These are phyloP conservation scores for Hyaloscypha hepaticicola DNA, from an alignment of 495 filamentous ascomycete species.

Conservation along the genomic window DNA sequence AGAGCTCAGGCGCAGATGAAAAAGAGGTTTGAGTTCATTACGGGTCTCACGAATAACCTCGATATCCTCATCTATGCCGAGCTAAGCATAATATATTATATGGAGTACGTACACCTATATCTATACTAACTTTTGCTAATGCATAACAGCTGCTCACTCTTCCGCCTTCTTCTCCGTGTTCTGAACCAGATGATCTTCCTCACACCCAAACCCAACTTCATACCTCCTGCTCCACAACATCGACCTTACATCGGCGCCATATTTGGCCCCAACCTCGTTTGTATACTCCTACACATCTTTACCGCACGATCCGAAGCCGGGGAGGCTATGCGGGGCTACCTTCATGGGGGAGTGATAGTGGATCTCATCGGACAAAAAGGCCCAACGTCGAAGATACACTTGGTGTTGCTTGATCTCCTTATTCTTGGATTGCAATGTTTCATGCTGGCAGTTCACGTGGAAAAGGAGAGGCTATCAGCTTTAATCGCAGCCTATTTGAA, in stretches of 20 bases:
- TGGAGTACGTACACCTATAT: slow-evolving; percentile 64
- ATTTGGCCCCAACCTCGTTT: slow-evolving; percentile 66
- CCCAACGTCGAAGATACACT: slow-evolving; percentile 62
- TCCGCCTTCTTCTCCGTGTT: slow-evolving; percentile 67
- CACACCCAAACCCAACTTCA: slow-evolving; percentile 65
- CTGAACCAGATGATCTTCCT: slow-evolving; percentile 73
- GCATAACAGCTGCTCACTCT: slow-evolving; percentile 67
- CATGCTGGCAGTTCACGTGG: slow-evolving; percentile 70
- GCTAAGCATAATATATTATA: slow-evolving; percentile 80
- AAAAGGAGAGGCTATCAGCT: slow-evolving; percentile 56
- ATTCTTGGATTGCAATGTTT: slow-evolving; percentile 68
- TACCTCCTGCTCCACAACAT: slow-evolving; percentile 62
- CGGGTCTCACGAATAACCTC: slow-evolving; percentile 66
- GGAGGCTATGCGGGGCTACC: slow-evolving; percentile 75
- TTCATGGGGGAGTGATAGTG: slow-evolving; percentile 81
- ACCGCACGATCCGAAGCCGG: slow-evolving; percentile 62
- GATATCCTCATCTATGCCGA: slow-evolving; percentile 82
- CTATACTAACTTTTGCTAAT: neutral
- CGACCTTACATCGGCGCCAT: slow-evolving; percentile 70
- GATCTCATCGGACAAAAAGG: slow-evolving; percentile 86
- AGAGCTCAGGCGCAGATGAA: slow-evolving; percentile 50
- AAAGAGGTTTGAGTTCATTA: slow-evolving; percentile 63
- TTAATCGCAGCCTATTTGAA: slow-evolving; percentile 29
- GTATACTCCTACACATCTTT: slow-evolving; percentile 68
- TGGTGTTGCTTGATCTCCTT: slow-evolving; percentile 63